Evolutionary conservation across 169 alveolate species (phyloP), one percentile per base, ranked within the genome.

Genomic region (Plasmodium vivax): DNA sequence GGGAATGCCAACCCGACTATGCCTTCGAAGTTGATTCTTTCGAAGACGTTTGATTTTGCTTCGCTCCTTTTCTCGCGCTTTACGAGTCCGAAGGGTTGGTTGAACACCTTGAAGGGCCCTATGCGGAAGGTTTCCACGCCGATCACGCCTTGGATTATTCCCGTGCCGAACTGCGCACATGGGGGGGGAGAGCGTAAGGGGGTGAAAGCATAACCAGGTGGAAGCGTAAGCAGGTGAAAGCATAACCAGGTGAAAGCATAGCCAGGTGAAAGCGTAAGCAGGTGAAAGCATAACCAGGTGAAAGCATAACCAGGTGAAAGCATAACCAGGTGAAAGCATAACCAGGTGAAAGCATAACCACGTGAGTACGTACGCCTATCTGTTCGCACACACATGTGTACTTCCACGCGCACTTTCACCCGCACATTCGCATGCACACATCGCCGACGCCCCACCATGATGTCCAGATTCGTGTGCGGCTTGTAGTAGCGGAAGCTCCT

Each of bases 1-100:
- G 98, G 97, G 82, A 98, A 98, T 19, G 97, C 99, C 58, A 98
- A 83, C 0, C 99, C 99, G 41, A 98, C 96, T 19, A 98, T 97
- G 10, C 99, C 99, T 94, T 96, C 97, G 91, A 98, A 97, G 41
- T 96, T 95, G 23, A 97, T 96, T 14, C 90, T 83, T 93, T 96
- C 93, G 41, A 83, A 82, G 19, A 71, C 84, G 51, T 56, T 92
- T 0, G 74, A 51, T 80, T 84, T 73, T 27, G 51, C 32, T 4
- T 56, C 84, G 41, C 23, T 91, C 79, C 91, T 92, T 79, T 71
- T 80, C 84, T 88, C 92, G 19, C 71, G 71, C 83, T 81, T 92
- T 38, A 94, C 93, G 30, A 84, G 45, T 1, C 94, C 95, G 58
- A 93, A 91, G 5, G 87, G 43, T 34, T 74, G 94, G 32, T 79